Conservation (phyloP, 306 rosid genomes). For the Prunus dulcis region DNA sequence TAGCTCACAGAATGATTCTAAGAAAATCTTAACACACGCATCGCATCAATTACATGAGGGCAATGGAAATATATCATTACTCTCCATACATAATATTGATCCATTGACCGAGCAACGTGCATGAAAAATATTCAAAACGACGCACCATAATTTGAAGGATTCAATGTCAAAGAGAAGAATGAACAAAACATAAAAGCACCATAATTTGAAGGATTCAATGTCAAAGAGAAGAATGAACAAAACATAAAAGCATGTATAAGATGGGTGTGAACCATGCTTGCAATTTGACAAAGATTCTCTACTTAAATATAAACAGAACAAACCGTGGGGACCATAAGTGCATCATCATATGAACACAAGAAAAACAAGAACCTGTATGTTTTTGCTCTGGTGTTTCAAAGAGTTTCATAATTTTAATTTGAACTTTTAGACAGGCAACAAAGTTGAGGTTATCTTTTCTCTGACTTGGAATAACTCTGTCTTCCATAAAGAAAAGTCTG, state of each 20-base stretch:
- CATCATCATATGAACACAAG: background rate
- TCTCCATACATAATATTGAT: background rate
- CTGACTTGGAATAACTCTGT: background rate
- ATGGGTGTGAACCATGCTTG: background rate
- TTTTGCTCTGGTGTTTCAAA: background rate
- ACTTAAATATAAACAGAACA: background rate
- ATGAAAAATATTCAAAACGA: background rate
- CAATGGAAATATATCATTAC: no score
- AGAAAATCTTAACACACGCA: no score
- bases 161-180: background rate
- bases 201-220: background rate
- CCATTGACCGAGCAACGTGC: background rate
- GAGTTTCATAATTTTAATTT: background rate
- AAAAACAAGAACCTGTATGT: background rate
- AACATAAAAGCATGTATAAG: no score
- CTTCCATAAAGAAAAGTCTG: background rate
- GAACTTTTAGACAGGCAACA: background rate
- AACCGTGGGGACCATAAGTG: background rate
- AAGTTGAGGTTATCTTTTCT: background rate
- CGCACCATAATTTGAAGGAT: background rate
- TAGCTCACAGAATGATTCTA: no score
- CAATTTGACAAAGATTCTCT: conserved; percentile 14
- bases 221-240: background rate
- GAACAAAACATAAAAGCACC: no score
- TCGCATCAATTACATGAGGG: no score